Evolutionary conservation across 1,284 basidiomycete species (phyloP).

Genomic region (Rhodotorula sp.): DNA sequence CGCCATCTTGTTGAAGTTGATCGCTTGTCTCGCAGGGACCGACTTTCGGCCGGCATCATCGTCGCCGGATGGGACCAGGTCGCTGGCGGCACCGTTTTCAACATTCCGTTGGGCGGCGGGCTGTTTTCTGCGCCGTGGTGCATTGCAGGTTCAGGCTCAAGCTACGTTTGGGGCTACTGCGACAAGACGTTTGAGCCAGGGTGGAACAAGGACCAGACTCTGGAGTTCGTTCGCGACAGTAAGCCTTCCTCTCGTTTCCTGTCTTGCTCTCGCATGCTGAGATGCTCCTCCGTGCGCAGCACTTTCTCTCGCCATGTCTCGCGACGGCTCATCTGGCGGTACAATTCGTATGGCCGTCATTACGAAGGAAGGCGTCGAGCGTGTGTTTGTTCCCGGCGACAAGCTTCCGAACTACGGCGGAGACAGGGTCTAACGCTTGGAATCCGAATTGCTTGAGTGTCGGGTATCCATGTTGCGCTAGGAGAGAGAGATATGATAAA

Average conservation of each 20-base stretch:
- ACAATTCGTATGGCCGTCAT: conserved; percentile 97
- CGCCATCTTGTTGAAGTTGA: too few relatives aligned
- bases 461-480: too few relatives aligned
- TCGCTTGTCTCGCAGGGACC: conserved; percentile 45
- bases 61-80: conserved; percentile 97
- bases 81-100: conserved; percentile 90
- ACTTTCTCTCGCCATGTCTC: conserved; percentile 89
- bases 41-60: conserved; percentile 88
- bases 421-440: too few relatives aligned
- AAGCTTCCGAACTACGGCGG: conserved; percentile 43
- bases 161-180: conserved; percentile 98
- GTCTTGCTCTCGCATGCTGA: not conserved
- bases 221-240: conserved; percentile 97
- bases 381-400: conserved; percentile 92
- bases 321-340: conserved; percentile 97
- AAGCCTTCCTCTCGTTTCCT: conserved; percentile 51
- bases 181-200: conserved; percentile 95
- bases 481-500: too few relatives aligned
- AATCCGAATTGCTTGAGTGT: too few relatives aligned
- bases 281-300: conserved; percentile 56
- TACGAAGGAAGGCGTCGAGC: conserved; percentile 84
- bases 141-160: conserved; percentile 95
- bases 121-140: conserved; percentile 95
- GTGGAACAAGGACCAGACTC: conserved; percentile 86
- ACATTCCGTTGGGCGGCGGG: conserved; percentile 90